Evolutionary conservation across 179 eudicot genomes (phyloP), one percentile per base, ranked within the genome.

Genomic region (Dionaea muscipula): DNA sequence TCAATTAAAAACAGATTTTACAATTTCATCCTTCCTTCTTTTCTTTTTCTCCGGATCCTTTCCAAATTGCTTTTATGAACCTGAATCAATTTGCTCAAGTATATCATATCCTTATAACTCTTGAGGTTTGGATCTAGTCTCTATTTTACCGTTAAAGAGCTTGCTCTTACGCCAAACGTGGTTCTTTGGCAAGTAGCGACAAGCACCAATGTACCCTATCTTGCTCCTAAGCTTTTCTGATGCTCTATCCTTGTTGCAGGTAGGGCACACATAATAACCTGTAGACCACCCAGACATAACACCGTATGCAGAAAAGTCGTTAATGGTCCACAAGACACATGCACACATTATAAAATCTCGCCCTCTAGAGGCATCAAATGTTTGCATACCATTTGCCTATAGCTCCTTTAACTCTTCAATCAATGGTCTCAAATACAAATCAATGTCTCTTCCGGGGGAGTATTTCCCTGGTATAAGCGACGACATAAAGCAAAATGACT

Each of bases 321-420:
- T 65, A 8, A 65, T 57, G 0, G 63, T 57, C 59, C 63, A 56
- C 7, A 68, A 44, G 0, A 68, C 12, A 2, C 22, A 3, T 21
- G 47, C 59, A 56, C n/a, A 53, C 50, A 61, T 17, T 11, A 20
- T 24, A 31, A 63, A 69, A 15, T 62, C 33, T 2, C 31, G 12
- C 12, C 44, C 33, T 2, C 16, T 0, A 8, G 26, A 12, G 7
- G 67, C 64, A 53, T 68, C 68, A 53, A 52, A 57, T 33, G 64
- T 64, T 22, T 47, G 7, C 7, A 23, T 36, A 3, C 68, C 56
- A 17, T 13, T 7, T 14, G 56, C 47, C 62, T 56, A 56, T 0
- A 56, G 13, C 22, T 47, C 51, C 19, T 64, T 38, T 14, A 64
- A 49, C 14, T 64, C 68, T 9, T 36, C 56, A 28, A 59, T 38